phyloP scores from a whole-genome alignment of 148 eudicot species.

The Pharnaceum exiguum region DNA sequence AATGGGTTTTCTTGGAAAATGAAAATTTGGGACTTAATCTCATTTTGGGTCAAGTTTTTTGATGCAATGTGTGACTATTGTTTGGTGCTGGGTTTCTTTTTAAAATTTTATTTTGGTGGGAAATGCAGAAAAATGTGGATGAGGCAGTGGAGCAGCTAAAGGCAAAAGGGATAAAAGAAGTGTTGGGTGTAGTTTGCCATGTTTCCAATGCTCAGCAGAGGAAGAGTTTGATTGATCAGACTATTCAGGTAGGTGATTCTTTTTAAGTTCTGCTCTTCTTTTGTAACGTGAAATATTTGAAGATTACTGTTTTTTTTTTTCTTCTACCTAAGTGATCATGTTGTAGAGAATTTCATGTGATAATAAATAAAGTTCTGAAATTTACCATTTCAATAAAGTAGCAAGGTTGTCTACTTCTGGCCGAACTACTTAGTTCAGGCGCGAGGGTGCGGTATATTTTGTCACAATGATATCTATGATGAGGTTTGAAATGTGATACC shows the following conservation, averaged over 20 bases:
- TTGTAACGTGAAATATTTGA: neutral
- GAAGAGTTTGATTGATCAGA: slow-evolving; percentile 63
- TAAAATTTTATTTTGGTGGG: slow-evolving; percentile 7
- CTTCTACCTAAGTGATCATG: no score
- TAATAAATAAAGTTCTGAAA: no score
- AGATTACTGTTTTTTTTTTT: neutral
- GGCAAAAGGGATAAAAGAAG: slow-evolving; percentile 66
- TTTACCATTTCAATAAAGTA: no score
- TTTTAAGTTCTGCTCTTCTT: no score
- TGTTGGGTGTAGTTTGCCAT: slow-evolving; percentile 82
- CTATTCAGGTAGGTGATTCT: slow-evolving; percentile 71
- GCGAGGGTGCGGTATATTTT: no score
- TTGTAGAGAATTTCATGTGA: no score
- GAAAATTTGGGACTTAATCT: no score
- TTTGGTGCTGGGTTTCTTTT: neutral
- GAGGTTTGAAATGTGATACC: no score
- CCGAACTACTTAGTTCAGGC: no score
- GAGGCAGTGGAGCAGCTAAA: slow-evolving; percentile 80
- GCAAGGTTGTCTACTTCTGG: no score
- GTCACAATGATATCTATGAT: no score
- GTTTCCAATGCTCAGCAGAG: slow-evolving; percentile 82
- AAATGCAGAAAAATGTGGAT: slow-evolving; percentile 79
- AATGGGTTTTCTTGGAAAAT: no score
- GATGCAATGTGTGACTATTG: neutral
- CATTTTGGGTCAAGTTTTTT: neutral